Evolutionary conservation across 345 rosid species (phyloP).

Genomic region (Reutealis trisperma): DNA sequence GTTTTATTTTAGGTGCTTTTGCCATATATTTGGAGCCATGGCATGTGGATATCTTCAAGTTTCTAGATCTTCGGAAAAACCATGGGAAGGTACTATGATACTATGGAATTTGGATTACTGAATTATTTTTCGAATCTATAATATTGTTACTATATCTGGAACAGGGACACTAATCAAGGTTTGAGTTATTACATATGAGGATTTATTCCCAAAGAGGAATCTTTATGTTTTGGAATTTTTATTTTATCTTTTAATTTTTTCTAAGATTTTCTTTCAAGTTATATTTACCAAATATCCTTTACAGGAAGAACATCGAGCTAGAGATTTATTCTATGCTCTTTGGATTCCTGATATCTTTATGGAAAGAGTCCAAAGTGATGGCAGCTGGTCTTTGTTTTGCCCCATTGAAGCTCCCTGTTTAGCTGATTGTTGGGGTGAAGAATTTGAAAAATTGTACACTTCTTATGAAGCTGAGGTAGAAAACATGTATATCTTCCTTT

Average conservation of each 20-base stretch:
- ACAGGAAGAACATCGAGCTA: slow-evolving; percentile 79
- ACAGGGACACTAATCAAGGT: neutral
- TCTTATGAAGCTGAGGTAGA: slow-evolving; percentile 30
- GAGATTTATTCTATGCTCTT: slow-evolving; percentile 77
- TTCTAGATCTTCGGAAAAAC: slow-evolving; percentile 70
- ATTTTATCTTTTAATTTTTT: neutral
- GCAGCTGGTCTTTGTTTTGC: slow-evolving; percentile 35
- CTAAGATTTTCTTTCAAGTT: neutral
- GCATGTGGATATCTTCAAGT: slow-evolving; percentile 71
- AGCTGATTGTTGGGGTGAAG: slow-evolving; percentile 41
- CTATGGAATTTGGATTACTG: neutral
- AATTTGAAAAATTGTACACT: slow-evolving; percentile 25
- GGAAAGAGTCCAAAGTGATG: slow-evolving; percentile 36
- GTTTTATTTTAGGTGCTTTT: slow-evolving; percentile 56
- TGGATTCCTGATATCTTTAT: slow-evolving; percentile 77
- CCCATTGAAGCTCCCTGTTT: slow-evolving; percentile 36
- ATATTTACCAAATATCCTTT: neutral
- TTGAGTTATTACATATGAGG: neutral
- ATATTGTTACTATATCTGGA: neutral
- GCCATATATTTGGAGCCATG: slow-evolving; percentile 86
- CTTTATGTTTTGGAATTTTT: neutral
- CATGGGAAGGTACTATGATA: slow-evolving; percentile 63
- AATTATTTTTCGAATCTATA: neutral
- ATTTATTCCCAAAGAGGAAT: neutral
- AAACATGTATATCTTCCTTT: neutral